These are phyloP conservation scores for Pseudodiploospora longispora DNA, from an alignment of 2,329 filamentous ascomycete species.

Conservation along the genomic window DNA sequence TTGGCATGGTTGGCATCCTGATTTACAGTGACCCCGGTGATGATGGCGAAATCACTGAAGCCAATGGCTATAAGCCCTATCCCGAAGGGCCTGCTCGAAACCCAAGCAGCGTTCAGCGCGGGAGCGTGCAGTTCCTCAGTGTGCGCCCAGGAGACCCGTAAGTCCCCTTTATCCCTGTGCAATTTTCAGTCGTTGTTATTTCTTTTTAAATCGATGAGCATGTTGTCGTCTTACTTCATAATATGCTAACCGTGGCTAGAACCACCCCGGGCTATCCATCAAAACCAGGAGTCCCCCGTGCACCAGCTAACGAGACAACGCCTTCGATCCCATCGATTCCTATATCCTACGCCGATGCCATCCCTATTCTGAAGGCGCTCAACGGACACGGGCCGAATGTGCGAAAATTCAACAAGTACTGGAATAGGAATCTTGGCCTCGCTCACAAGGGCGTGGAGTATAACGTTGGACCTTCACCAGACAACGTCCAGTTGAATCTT, in stretches of 20 bases:
- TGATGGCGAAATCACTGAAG: conserved; percentile 72
- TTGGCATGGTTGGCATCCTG: conserved; percentile 79
- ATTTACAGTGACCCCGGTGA: conserved; percentile 87
- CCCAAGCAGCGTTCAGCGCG: conserved; percentile 82
- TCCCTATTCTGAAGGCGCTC: conserved; percentile 81
- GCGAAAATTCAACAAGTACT: conserved; percentile 62
- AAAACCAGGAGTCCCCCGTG: conserved; percentile 75
- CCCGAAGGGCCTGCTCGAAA: conserved; percentile 81
- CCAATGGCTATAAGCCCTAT: conserved; percentile 71
- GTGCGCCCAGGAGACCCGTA: conserved; percentile 61
- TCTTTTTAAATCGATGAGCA: not conserved
- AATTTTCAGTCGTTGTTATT: not conserved
- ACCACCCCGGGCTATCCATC: conserved; percentile 93
- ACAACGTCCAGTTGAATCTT: conserved; percentile 61
- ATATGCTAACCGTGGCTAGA: conserved; percentile 18
- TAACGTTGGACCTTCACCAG: conserved; percentile 75
- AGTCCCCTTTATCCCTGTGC: conserved; percentile 5
- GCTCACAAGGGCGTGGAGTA: conserved; percentile 76
- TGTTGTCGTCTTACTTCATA: no score
- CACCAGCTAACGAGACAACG: conserved; percentile 60
- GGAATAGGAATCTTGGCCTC: conserved; percentile 64
- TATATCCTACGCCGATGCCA: conserved; percentile 77
- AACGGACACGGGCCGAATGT: conserved; percentile 81
- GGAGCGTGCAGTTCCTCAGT: conserved; percentile 77
- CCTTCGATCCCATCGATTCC: conserved; percentile 86